A percentile compares a stretch with the other conserved stretches of the same genome.
These are phyloP conservation scores for Wolfiporia cocos DNA, from an alignment of 1,284 basidiomycete species.

Conservation along the genomic window DNA sequence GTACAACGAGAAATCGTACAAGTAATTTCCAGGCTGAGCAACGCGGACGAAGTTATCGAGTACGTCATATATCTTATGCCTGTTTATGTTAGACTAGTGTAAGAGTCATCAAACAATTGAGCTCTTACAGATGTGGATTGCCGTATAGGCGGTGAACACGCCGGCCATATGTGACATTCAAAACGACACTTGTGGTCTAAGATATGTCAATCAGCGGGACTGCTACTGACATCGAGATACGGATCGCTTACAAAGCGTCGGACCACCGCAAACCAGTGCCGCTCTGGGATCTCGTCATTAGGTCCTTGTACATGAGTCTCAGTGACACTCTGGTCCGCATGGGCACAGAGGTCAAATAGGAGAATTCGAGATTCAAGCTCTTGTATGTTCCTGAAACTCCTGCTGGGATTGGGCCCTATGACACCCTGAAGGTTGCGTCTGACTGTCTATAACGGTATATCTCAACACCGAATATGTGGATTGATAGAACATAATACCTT, in stretches of 20 bases:
- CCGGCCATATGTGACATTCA: constrained; percentile 3
- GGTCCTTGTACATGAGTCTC: neutral
- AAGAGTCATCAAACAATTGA: neutral
- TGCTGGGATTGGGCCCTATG: constrained; percentile 19
- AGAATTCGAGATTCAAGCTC: constrained; percentile 21
- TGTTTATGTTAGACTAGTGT: neutral
- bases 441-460: constrained; percentile 9
- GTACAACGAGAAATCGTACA: neutral
- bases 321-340: neutral
- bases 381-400: constrained; percentile 16
- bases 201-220: neutral
- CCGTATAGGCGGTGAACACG: constrained; percentile 1
- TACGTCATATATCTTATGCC: constrained; percentile 5
- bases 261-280: constrained; percentile 23
- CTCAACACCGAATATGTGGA: neutral
- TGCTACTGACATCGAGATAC: neutral
- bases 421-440: constrained; percentile 18
- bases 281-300: constrained; percentile 17
- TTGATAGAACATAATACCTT: constrained; percentile 15
- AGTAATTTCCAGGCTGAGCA: constrained; percentile 4
- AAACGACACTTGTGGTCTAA: constrained; percentile 2
- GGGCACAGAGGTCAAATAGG: constrained; percentile 14
- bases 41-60: constrained; percentile 1
- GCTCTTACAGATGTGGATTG: constrained; percentile 2
- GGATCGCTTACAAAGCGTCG: constrained; percentile 18